These are phyloP conservation scores for Clonostachys rosea DNA, from an alignment of 2,329 filamentous ascomycete genomes.

Conservation along the genomic window DNA sequence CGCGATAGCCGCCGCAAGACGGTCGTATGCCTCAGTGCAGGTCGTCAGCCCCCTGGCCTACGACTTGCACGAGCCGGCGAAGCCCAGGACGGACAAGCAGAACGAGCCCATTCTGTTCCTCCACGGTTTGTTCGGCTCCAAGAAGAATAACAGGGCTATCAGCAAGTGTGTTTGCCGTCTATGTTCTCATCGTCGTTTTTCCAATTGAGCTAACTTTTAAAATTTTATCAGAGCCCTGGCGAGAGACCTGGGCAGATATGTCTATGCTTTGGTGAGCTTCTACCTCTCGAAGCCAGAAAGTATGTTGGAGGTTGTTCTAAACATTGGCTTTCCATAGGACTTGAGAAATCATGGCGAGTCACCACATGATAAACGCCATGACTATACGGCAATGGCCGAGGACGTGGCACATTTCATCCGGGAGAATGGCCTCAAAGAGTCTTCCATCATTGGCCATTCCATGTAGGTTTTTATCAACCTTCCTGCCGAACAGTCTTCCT, in stretches of 20 bases:
- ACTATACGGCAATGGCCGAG: constrained; percentile 77
- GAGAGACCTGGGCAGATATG: constrained; percentile 70
- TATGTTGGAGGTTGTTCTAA: too few species aligned
- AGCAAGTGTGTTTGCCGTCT: constrained; percentile 67
- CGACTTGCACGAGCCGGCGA: constrained; percentile 60
- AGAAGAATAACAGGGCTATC: constrained; percentile 90
- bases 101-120: constrained; percentile 74
- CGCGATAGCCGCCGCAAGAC: background rate
- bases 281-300: too few species aligned
- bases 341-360: constrained; percentile 92
- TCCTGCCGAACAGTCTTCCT: background rate
- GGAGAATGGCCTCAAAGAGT: constrained; percentile 62
- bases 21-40: constrained; percentile 8
- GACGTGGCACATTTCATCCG: constrained; percentile 78
- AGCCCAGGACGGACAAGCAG: constrained; percentile 27
- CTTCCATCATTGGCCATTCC: constrained; percentile 85
- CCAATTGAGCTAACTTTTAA: constrained; percentile 5
- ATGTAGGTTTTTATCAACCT: constrained; percentile 53
- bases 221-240: constrained; percentile 61
- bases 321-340: constrained; percentile 49
- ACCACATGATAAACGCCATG: constrained; percentile 69
- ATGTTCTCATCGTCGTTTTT: background rate
- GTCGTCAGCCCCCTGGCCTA: constrained; percentile 45
- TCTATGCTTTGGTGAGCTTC: constrained; percentile 72
- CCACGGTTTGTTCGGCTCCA: constrained; percentile 91